Conservation (phyloP, 163 green algal genomes). For the Scenedesmus sp. region DNA sequence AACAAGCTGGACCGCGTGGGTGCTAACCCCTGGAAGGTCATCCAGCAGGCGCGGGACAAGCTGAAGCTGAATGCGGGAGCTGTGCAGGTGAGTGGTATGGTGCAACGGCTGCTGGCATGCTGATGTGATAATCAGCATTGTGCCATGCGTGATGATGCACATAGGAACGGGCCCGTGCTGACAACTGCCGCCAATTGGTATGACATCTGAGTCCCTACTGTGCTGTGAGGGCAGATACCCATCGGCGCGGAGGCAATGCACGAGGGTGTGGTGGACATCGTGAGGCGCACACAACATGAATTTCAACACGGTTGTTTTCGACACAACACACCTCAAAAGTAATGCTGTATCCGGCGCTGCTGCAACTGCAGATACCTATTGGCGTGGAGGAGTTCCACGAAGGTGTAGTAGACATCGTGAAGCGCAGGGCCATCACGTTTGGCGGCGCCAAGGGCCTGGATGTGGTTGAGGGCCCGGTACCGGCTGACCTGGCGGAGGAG, state of each 20-base stretch:
- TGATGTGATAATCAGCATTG: neutral
- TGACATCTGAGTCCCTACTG: too few relatives aligned
- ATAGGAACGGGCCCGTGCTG: too few relatives aligned
- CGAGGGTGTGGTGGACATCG: slow-evolving; percentile 91
- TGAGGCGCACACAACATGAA: slow-evolving; percentile 61
- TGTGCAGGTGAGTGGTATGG: slow-evolving; percentile 69
- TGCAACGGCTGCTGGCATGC: neutral
- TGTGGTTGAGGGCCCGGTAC: slow-evolving; percentile 76
- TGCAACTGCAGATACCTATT: slow-evolving; percentile 84
- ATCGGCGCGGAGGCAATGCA: slow-evolving; percentile 96
- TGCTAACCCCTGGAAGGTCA: slow-evolving; percentile 93
- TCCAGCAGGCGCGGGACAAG: slow-evolving; percentile 90
- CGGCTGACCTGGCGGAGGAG: slow-evolving; percentile 69
- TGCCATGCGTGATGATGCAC: neutral
- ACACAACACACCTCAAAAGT: too few relatives aligned
- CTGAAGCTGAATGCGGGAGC: slow-evolving; percentile 91
- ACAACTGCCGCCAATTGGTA: too few relatives aligned
- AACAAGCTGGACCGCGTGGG: slow-evolving; percentile 94
- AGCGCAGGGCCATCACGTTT: slow-evolving; percentile 81
- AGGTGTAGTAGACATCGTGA: slow-evolving; percentile 96
- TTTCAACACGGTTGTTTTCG: too few relatives aligned
- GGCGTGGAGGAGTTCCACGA: slow-evolving; percentile 92
- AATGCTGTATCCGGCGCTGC: neutral
- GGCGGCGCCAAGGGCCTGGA: slow-evolving; percentile 77
- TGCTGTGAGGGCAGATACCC: slow-evolving; percentile 74